Evolutionary conservation across 1,139 yeast species (phyloP).

Genomic region (Sugiyamaella sp.): DNA sequence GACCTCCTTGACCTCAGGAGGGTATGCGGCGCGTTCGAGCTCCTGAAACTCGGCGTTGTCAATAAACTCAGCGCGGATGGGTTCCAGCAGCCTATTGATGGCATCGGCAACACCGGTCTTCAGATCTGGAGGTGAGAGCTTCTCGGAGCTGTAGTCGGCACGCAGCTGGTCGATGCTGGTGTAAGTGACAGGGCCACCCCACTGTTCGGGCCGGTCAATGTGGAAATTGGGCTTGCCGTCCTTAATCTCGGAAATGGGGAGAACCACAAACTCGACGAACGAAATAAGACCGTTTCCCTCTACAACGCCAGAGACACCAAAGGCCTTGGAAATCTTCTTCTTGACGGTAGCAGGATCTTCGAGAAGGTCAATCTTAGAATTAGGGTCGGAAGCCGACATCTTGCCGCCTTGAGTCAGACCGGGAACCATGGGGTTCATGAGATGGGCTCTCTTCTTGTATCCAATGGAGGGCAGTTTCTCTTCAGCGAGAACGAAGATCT

Average conservation of each 20-base stretch:
- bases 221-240: constrained; percentile 60
- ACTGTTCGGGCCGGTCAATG: constrained; percentile 92
- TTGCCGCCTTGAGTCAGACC: constrained; percentile 95
- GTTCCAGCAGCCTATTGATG: constrained; percentile 77
- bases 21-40: constrained; percentile 80
- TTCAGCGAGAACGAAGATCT: constrained; percentile 95
- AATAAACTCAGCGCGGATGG: constrained; percentile 73
- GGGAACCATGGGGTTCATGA: constrained; percentile 99
- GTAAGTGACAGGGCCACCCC: constrained; percentile 89
- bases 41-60: constrained; percentile 71
- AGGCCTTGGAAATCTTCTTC: constrained; percentile 91
- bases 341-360: constrained; percentile 87
- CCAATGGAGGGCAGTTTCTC: constrained; percentile 86
- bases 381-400: constrained; percentile 99
- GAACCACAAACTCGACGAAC: constrained; percentile 79
- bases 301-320: constrained; percentile 92
- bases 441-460: constrained; percentile 95
- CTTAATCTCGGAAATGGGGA: constrained; percentile 79
- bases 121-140: constrained; percentile 89
- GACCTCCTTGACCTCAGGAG: constrained; percentile 60
- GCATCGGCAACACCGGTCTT: constrained; percentile 89
- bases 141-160: constrained; percentile 68
- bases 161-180: constrained; percentile 68
- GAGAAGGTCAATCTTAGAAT: constrained; percentile 89
- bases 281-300: constrained; percentile 90